phyloP scores from a whole-genome alignment of 1,139 yeast genomes.

The Geotrichum fermentans region DNA sequence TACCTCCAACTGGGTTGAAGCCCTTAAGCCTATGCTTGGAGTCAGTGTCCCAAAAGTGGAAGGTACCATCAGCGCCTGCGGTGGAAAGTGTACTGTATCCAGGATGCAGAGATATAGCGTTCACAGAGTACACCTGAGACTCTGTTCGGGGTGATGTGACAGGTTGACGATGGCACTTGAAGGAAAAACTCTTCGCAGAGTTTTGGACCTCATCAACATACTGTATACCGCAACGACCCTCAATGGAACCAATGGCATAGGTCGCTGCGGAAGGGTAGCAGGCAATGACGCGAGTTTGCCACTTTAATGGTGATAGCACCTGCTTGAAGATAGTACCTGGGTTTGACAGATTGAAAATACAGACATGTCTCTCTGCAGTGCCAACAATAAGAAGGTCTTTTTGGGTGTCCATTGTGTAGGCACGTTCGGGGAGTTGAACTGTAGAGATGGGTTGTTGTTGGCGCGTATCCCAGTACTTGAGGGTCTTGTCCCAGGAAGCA shows the following conservation, averaged over 20 bases:
- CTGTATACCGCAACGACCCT: slow-evolving; percentile 96
- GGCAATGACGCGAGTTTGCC: slow-evolving; percentile 78
- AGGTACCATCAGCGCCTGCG: slow-evolving; percentile 92
- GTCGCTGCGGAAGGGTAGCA: slow-evolving; percentile 92
- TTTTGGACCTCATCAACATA: slow-evolving; percentile 83
- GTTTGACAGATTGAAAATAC: slow-evolving; percentile 65
- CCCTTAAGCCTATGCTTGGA: slow-evolving; percentile 83
- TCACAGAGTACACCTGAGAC: slow-evolving; percentile 65
- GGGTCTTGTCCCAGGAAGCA: slow-evolving; percentile 95
- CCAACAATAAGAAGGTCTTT: slow-evolving; percentile 83
- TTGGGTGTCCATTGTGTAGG: slow-evolving; percentile 80
- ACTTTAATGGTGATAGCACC: slow-evolving; percentile 74
- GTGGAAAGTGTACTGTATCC: slow-evolving; percentile 85
- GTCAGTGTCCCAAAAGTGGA: slow-evolving; percentile 95
- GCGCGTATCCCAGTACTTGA: slow-evolving; percentile 91
- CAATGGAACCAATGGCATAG: slow-evolving; percentile 87
- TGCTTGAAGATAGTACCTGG: slow-evolving; percentile 82
- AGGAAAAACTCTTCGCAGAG: slow-evolving; percentile 63
- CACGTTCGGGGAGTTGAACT: slow-evolving; percentile 80
- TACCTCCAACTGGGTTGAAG: slow-evolving; percentile 64
- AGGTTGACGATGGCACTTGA: slow-evolving; percentile 80
- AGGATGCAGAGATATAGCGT: slow-evolving; percentile 83
- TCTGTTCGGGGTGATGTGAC: slow-evolving; percentile 41
- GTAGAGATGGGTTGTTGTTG: slow-evolving; percentile 81
- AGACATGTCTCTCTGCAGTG: slow-evolving; percentile 84